Conservation (phyloP, 257 asterid genomes). For the Paraleonurus japonicus region DNA sequence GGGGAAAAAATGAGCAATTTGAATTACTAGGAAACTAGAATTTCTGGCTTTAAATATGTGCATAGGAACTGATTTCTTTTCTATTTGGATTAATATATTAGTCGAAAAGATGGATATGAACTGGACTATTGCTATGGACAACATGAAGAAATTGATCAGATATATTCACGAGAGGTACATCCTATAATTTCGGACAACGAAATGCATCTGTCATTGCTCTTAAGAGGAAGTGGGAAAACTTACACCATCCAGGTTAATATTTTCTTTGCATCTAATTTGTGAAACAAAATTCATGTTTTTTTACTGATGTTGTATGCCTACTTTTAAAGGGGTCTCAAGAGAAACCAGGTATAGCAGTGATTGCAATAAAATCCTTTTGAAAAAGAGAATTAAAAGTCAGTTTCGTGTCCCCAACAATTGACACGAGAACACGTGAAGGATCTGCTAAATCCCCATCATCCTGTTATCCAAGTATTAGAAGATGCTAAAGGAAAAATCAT, state of each 20-base stretch:
- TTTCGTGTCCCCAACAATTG: conserved; percentile 60
- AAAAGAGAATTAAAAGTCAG: conserved; percentile 37
- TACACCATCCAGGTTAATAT: conserved; percentile 52
- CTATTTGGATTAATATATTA: conserved; percentile 13
- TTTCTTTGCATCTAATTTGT: neutral
- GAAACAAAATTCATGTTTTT: neutral
- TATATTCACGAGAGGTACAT: conserved; percentile 66
- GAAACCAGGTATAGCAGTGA: conserved; percentile 65
- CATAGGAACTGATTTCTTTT: conserved; percentile 3
- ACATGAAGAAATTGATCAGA: conserved; percentile 38
- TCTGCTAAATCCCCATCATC: conserved; percentile 55
- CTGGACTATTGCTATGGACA: conserved; percentile 65
- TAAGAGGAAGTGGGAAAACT: conserved; percentile 89
- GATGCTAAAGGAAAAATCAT: conserved; percentile 68
- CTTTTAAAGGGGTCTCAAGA: conserved; percentile 53
- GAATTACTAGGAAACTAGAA: neutral
- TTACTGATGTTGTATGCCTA: neutral
- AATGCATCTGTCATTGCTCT: conserved; percentile 69
- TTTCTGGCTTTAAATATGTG: no score
- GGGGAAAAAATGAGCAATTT: neutral
- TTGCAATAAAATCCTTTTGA: conserved; percentile 69
- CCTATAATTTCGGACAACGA: conserved; percentile 50
- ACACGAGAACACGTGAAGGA: conserved; percentile 65
- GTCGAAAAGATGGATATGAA: conserved; percentile 55
- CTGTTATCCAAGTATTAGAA: conserved; percentile 60